Percentiles rank a stretch among this genome's conserved stretches.
phyloP scores from a whole-genome alignment of 306 rosid species.

The peach (Prunus persica) region DNA sequence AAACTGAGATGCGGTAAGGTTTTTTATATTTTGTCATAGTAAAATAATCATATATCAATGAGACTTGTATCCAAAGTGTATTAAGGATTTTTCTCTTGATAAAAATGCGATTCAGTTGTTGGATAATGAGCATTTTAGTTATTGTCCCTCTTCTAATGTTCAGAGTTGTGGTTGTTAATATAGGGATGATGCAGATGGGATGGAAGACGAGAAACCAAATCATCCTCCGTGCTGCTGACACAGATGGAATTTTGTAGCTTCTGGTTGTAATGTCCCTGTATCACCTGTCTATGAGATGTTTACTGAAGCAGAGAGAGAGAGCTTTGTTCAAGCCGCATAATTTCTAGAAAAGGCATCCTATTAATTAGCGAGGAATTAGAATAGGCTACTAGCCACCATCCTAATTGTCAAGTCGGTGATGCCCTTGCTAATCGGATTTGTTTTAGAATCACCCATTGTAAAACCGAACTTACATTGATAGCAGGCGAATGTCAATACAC shows the following conservation, averaged over 20 bases:
- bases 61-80: not conserved
- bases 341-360: not conserved
- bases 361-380: not conserved
- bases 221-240: conserved; percentile 33
- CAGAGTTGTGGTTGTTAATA: conserved; percentile 11
- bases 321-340: not conserved
- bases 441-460: not conserved
- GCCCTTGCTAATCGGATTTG: not conserved
- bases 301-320: conserved; percentile 9
- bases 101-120: not conserved
- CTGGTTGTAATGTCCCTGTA: conserved; percentile 15
- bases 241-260: conserved; percentile 14
- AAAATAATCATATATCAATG: not conserved
- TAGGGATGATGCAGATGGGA: conserved; percentile 52
- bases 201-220: conserved; percentile 57
- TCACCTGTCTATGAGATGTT: not conserved
- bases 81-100: not conserved
- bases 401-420: not conserved
- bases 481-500: conserved; percentile 1
- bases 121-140: not conserved
- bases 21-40: not conserved
- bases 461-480: not conserved
- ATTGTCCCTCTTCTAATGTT: conserved; percentile 14
- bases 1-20: conserved; percentile 37
- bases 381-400: not conserved